Conservation (phyloP, 192 early-diverging fungal species). For the Chytriomyces sp. region DNA sequence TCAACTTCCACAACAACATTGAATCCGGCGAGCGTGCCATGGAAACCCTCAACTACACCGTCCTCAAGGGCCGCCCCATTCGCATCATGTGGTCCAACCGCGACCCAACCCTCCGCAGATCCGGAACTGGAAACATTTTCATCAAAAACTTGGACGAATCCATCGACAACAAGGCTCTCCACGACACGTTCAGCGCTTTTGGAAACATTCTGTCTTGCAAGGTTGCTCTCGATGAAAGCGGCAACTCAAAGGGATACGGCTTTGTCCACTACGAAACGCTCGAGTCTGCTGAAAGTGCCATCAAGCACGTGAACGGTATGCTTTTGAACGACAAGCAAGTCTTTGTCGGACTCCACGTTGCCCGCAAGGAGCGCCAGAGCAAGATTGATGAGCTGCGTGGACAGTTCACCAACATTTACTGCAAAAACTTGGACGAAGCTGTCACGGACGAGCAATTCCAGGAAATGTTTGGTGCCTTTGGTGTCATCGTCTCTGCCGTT, state of each 20-base stretch:
- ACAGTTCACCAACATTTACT: conserved; percentile 97
- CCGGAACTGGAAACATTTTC: conserved; percentile 95
- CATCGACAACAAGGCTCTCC: conserved; percentile 99
- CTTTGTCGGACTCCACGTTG: conserved; percentile 90
- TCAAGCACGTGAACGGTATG: conserved; percentile 99
- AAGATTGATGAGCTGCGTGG: conserved; percentile 86
- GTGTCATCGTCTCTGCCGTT: conserved; percentile 81
- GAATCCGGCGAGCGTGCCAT: conserved; percentile 91
- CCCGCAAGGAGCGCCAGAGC: conserved; percentile 89
- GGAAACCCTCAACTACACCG: conserved; percentile 93
- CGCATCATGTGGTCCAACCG: conserved; percentile 99
- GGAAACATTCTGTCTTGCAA: conserved; percentile 98
- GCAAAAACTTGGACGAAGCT: conserved; percentile 90
- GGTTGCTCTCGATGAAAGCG: conserved; percentile 76
- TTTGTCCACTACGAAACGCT: conserved; percentile 98
- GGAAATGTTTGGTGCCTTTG: conserved; percentile 79
- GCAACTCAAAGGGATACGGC: conserved; percentile 90
- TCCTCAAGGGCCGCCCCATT: conserved; percentile 92
- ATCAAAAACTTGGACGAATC: conserved; percentile 98
- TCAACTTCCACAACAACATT: conserved; percentile 92
- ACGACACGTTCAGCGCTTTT: conserved; percentile 98
- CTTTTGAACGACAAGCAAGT: conserved; percentile 98
- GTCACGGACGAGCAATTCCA: conserved; percentile 80
- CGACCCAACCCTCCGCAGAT: conserved; percentile 91
- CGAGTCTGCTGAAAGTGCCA: conserved; percentile 92